phyloP scores from a whole-genome alignment of 495 filamentous ascomycete genomes.

The Aspergillus sclerotioniger region DNA sequence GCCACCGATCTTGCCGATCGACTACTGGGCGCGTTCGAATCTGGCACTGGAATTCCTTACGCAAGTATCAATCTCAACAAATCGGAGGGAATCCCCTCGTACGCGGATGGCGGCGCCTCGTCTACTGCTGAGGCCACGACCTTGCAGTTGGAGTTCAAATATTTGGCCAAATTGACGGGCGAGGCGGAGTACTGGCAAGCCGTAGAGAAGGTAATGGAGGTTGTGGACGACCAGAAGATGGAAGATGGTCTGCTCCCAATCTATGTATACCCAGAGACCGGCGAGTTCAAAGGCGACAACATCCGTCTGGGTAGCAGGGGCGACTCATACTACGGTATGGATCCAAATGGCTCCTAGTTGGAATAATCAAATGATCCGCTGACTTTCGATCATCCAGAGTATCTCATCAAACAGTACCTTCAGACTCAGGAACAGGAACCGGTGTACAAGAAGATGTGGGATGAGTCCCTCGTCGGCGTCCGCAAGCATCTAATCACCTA shows the following conservation, averaged over 20 bases:
- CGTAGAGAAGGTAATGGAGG: constrained; percentile 86
- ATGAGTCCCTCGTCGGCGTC: constrained; percentile 78
- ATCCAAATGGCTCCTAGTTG: neutral
- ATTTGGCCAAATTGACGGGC: constrained; percentile 90
- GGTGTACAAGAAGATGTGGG: constrained; percentile 89
- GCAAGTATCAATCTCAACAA: constrained; percentile 85
- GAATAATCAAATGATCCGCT: neutral
- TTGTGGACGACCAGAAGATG: constrained; percentile 75
- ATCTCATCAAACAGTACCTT: constrained; percentile 93
- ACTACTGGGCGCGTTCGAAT: constrained; percentile 83
- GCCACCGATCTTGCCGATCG: constrained; percentile 89
- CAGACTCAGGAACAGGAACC: constrained; percentile 86
- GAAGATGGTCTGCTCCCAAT: constrained; percentile 88
- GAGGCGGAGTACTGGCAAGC: constrained; percentile 88
- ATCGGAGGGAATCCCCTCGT: constrained; percentile 69
- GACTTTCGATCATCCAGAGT: constrained; percentile 52
- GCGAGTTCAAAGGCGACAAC: constrained; percentile 75
- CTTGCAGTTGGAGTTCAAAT: constrained; percentile 95
- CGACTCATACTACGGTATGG: constrained; percentile 86
- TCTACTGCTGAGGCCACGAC: constrained; percentile 92
- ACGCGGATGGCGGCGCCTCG: constrained; percentile 83
- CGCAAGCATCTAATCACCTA: constrained; percentile 91
- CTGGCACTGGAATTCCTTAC: constrained; percentile 79
- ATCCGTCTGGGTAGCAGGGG: constrained; percentile 91
- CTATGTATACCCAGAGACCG: constrained; percentile 76